phyloP scores from a whole-genome alignment of 257 asterid species.

The Solanum tarapatanum region DNA sequence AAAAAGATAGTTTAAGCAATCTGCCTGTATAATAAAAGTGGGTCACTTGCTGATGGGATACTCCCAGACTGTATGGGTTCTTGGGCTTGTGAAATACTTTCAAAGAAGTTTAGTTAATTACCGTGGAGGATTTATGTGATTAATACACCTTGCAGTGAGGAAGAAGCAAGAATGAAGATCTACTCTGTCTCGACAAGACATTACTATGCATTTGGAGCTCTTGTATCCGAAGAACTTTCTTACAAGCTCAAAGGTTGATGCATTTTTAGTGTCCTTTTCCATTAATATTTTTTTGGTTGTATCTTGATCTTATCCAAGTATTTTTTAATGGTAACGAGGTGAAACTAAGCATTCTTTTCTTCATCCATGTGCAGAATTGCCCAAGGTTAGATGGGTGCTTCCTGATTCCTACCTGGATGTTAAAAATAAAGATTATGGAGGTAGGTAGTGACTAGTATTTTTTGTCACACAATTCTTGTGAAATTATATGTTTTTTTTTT shows the following conservation, averaged over 20 bases:
- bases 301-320: background rate
- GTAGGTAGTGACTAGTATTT: constrained; percentile 20
- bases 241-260: constrained; percentile 64
- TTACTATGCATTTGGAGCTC: constrained; percentile 97
- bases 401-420: constrained; percentile 97
- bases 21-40: background rate
- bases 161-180: constrained; percentile 89
- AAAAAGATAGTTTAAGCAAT: background rate
- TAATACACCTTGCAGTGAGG: constrained; percentile 37
- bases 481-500: background rate
- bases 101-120: background rate
- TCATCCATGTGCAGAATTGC: constrained; percentile 44
- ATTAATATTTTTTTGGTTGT: background rate
- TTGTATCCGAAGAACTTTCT: constrained; percentile 79
- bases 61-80: background rate
- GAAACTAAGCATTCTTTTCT: background rate
- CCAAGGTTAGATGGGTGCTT: constrained; percentile 84
- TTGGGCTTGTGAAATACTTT: background rate
- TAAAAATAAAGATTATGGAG: constrained; percentile 86
- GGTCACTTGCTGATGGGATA: background rate
- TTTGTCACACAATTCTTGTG: background rate
- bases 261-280: background rate
- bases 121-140: background rate
- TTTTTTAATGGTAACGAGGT: background rate
- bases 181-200: constrained; percentile 79